Evolutionary conservation across 257 asterid genomes (phyloP), one percentile per base, ranked within the genome.

Genomic region (Plantago major): DNA sequence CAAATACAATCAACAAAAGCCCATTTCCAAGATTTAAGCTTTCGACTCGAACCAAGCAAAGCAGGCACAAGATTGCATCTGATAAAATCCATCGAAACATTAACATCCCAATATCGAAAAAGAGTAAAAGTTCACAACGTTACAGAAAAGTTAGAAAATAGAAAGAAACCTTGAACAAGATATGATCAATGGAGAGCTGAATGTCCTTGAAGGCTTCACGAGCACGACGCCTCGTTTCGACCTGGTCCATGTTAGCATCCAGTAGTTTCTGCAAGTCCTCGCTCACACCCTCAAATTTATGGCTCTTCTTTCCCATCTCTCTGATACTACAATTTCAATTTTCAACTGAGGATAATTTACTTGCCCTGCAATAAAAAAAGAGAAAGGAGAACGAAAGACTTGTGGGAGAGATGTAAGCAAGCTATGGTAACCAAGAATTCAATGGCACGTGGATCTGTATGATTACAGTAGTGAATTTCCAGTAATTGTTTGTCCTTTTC

Each of bases 191-290:
- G 42, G 99, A 89, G 46, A 93, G 94, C 54, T 93, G 99, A 68
- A 76, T 78, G 68, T 87, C 77, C 76, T 89, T 89, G 74, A 93
- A 87, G 19, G 99, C 99, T 65, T 89, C 99, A 11, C 97, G 95
- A 62, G 96, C 95, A 60, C 76, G 79, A 69, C 97, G 89, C 67
- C 99, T 81, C 67, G 88, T 74, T 6, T 69, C 79, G 71, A 83
- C 98, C 38, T 82, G 68, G 67, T 89, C 95, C 98, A 89, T 92
- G 70, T 88, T 72, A 55, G 94, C 89, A 73, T 84, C 89, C 65
- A 89, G 61, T 70, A 89, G 66, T 71, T 61, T 79, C 79, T 75
- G 90, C 81, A 86, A 49, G 66, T 84, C 96, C 58, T 82, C 84
- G 42, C 53, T 80, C 0, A 91, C 79, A n/a, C 96, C 95, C 37